A percentile compares a stretch with the other conserved stretches of the same genome.
These are phyloP conservation scores for Westerdykella sp. DNA, from an alignment of 2,329 filamentous ascomycete species.

Conservation along the genomic window DNA sequence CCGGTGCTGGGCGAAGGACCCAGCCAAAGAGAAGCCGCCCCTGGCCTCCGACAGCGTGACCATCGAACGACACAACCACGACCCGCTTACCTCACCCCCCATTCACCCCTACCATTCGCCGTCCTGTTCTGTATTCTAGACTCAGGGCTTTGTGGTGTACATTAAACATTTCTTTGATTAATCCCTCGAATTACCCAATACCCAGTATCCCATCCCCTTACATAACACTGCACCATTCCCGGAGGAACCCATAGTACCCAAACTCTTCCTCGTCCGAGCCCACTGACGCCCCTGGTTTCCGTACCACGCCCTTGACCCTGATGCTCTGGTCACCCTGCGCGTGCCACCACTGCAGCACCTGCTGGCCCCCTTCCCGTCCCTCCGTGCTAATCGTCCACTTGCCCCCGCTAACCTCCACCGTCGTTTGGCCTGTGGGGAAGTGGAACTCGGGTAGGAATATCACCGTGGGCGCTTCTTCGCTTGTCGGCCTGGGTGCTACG, in stretches of 20 bases:
- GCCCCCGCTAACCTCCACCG: conserved; percentile 72
- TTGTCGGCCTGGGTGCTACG: conserved; percentile 52
- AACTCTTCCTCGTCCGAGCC: conserved; percentile 60
- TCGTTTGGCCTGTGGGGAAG: conserved; percentile 69
- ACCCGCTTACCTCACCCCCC: too few species aligned
- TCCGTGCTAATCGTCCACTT: conserved; percentile 81
- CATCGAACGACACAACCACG: too few species aligned
- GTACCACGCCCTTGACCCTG: conserved; percentile 66
- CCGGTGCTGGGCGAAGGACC: too few species aligned
- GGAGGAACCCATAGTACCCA: conserved; percentile 59
- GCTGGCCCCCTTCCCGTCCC: conserved; percentile 63
- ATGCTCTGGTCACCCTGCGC: conserved; percentile 75
- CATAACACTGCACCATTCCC: conserved; percentile 50
- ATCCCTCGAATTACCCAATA: too few species aligned
- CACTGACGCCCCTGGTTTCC: conserved; percentile 43
- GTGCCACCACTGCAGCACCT: conserved; percentile 90
- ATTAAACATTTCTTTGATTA: too few species aligned
- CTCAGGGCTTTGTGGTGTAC: too few species aligned
- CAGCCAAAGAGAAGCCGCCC: too few species aligned
- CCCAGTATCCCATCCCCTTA: too few species aligned
- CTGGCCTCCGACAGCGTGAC: too few species aligned
- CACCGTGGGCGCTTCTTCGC: conserved; percentile 65
- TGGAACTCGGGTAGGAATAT: conserved; percentile 88
- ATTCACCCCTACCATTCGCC: too few species aligned
- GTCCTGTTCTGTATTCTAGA: too few species aligned